phyloP scores from a whole-genome alignment of 306 rosid genomes.

The Lathyrus oleraceus region DNA sequence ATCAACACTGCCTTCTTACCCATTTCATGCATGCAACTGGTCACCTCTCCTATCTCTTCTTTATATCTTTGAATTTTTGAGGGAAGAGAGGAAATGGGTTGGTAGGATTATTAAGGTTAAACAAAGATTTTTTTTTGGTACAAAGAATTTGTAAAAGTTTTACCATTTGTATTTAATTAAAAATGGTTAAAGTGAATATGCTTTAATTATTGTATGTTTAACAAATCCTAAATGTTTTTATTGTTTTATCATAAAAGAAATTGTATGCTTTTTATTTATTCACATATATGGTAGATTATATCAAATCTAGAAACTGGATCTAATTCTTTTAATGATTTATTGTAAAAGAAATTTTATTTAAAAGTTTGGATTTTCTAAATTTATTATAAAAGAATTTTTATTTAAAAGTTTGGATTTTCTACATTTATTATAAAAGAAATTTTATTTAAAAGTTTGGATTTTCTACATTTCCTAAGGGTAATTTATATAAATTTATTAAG shows the following conservation, averaged over 20 bases:
- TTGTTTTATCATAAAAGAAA: background rate
- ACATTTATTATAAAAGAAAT: background rate
- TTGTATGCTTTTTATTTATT: background rate
- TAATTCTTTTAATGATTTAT: background rate
- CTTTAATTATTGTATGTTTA: background rate
- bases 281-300: background rate
- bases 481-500: no score
- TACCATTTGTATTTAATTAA: background rate
- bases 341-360: background rate
- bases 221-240: background rate
- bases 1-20: constrained; percentile 73
- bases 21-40: constrained; percentile 35
- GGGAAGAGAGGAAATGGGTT: background rate
- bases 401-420: background rate
- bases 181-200: background rate
- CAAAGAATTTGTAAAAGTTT: background rate
- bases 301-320: background rate
- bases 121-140: background rate
- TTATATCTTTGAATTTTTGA: background rate
- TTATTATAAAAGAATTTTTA: background rate
- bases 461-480: background rate
- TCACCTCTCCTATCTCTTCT: background rate
- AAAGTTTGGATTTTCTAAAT: background rate
- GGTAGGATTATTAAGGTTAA: background rate
- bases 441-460: background rate